Percentiles rank a stretch among this genome's conserved stretches.
phyloP scores from a whole-genome alignment of 331 rosid genomes.

The Phaseolus coccineus region DNA sequence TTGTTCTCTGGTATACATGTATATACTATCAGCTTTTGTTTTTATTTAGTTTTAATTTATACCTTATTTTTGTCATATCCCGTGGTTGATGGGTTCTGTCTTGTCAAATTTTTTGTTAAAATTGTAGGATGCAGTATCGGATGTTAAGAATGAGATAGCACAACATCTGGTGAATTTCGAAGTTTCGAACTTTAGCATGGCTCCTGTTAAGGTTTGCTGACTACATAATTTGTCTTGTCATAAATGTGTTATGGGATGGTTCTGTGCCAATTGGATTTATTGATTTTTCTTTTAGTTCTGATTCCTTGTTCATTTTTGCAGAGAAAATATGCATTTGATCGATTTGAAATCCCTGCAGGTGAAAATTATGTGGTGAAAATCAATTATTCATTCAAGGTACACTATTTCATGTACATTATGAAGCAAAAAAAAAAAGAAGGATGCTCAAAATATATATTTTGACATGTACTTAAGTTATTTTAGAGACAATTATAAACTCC shows the following conservation, averaged over 20 bases:
- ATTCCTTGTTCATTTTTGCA: conserved; percentile 49
- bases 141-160: conserved; percentile 73
- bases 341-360: conserved; percentile 81
- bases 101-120: conserved; percentile 29
- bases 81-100: conserved; percentile 37
- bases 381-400: conserved; percentile 90
- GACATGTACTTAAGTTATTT: conserved; percentile 25
- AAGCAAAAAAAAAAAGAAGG: conserved; percentile 12
- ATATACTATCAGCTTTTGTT: neutral
- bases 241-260: conserved; percentile 33
- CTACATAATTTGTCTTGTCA: conserved; percentile 31
- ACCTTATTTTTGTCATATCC: conserved; percentile 29
- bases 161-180: conserved; percentile 70
- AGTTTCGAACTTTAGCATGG: conserved; percentile 78
- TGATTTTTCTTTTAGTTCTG: conserved; percentile 25
- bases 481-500: neutral
- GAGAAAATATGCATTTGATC: conserved; percentile 95
- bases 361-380: conserved; percentile 87
- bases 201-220: conserved; percentile 84
- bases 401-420: conserved; percentile 37
- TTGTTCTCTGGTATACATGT: conserved; percentile 29
- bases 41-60: conserved; percentile 34
- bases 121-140: conserved; percentile 71
- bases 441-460: conserved; percentile 22
- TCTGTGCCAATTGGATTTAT: conserved; percentile 20